These are phyloP conservation scores for Rhizopogon rudus DNA, from an alignment of 768 basidiomycete genomes.

Conservation along the genomic window DNA sequence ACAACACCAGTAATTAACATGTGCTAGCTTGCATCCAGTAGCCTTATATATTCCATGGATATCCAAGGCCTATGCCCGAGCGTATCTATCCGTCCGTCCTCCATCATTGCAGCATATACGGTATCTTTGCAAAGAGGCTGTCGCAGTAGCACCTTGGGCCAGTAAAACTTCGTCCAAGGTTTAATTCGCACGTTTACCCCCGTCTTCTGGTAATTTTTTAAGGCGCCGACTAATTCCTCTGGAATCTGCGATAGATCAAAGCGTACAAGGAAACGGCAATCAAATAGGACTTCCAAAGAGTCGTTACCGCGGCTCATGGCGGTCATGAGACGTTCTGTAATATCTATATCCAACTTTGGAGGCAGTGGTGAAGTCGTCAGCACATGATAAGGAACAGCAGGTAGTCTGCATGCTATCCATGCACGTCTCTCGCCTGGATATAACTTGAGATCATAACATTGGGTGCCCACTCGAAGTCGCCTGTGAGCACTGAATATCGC, in stretches of 20 bases:
- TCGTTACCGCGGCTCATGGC: constrained; percentile 8
- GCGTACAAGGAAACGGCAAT: constrained; percentile 56
- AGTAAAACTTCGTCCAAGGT: constrained; percentile 40
- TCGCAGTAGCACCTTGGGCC: constrained; percentile 39
- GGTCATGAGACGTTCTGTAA: constrained; percentile 29
- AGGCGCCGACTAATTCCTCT: constrained; percentile 20
- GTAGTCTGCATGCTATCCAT: constrained; percentile 63
- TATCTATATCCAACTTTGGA: constrained; percentile 33
- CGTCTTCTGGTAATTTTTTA: constrained; percentile 15
- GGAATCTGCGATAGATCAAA: constrained; percentile 45
- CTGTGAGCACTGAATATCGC: constrained; percentile 30
- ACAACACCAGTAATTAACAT: background rate
- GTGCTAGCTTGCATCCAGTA: constrained; percentile 26
- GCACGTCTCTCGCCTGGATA: constrained; percentile 27
- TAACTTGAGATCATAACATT: constrained; percentile 11
- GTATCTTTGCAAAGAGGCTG: constrained; percentile 14
- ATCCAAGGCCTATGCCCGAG: constrained; percentile 36
- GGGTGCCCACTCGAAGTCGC: constrained; percentile 13
- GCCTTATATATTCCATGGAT: constrained; percentile 35
- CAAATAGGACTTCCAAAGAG: constrained; percentile 47
- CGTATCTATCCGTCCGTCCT: constrained; percentile 2
- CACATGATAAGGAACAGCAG: constrained; percentile 35
- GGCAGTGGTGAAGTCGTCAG: constrained; percentile 17
- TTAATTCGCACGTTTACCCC: constrained; percentile 29
- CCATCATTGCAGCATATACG: constrained; percentile 16